Evolutionary conservation across 2,329 filamentous ascomycete species (phyloP).

Genomic region (Leptographium wingfieldii): DNA sequence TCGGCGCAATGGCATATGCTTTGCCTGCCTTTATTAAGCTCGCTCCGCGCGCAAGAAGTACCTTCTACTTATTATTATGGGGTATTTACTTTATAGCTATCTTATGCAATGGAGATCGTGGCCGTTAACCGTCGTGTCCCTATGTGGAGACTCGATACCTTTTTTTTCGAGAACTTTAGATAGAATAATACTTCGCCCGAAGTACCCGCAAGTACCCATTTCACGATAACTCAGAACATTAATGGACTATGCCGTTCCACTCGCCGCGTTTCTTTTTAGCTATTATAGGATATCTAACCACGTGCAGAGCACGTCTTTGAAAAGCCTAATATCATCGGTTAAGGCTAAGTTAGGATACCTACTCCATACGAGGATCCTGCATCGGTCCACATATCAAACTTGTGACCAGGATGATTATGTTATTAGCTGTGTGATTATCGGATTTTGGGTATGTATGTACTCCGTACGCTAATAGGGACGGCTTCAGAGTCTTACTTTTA

Average conservation of each 20-base stretch:
- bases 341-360: too few relatives aligned
- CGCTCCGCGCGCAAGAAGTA: not conserved
- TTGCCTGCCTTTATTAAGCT: not conserved
- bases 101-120: constrained; percentile 1
- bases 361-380: too few relatives aligned
- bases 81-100: not conserved
- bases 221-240: not conserved
- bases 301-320: too few relatives aligned
- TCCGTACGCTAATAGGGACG: too few relatives aligned
- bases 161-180: not conserved
- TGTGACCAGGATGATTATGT: too few relatives aligned
- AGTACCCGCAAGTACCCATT: constrained; percentile 1
- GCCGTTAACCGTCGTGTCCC: not conserved
- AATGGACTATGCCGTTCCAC: not conserved
- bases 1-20: not conserved
- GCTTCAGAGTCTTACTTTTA: too few relatives aligned
- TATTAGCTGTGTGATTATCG: too few relatives aligned
- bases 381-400: too few relatives aligned
- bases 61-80: not conserved
- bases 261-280: not conserved
- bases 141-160: not conserved
- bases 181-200: not conserved
- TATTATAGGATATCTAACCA: not conserved
- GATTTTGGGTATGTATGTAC: too few relatives aligned
- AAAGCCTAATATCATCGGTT: too few relatives aligned